Percentiles rank a stretch among this genome's conserved stretches.
phyloP scores from a whole-genome alignment of 1,139 yeast genomes.

The Suhomyces coccinellae region DNA sequence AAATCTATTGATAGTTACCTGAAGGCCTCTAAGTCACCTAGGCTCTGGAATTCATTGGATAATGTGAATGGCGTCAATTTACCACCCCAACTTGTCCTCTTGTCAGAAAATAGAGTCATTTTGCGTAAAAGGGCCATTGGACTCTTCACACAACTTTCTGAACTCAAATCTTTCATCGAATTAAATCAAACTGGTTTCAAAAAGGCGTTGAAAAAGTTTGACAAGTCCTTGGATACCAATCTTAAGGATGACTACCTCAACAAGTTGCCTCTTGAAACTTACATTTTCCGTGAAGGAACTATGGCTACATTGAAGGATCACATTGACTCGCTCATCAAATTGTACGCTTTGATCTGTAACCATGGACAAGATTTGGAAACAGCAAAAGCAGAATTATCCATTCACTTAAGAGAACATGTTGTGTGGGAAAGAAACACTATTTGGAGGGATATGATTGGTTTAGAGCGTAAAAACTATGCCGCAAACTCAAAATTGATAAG shows the following conservation, averaged over 20 bases:
- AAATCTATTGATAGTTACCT: constrained; percentile 41
- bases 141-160: constrained; percentile 59
- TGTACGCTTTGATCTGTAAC: constrained; percentile 46
- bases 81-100: constrained; percentile 43
- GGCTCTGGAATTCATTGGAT: constrained; percentile 35
- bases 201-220: constrained; percentile 69
- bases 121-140: constrained; percentile 58
- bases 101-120: constrained; percentile 49
- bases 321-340: constrained; percentile 34
- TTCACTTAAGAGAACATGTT: constrained; percentile 67
- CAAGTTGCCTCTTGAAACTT: constrained; percentile 33
- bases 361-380: constrained; percentile 42
- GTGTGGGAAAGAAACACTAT: constrained; percentile 76
- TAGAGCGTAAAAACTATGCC: constrained; percentile 33
- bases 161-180: constrained; percentile 65
- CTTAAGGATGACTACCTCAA: constrained; percentile 40
- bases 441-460: constrained; percentile 56
- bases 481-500: constrained; percentile 30
- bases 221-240: constrained; percentile 54
- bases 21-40: constrained; percentile 40
- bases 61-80: constrained; percentile 20
- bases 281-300: constrained; percentile 33
- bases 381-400: constrained; percentile 52
- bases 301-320: constrained; percentile 20
- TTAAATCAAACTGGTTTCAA: constrained; percentile 67